Conservation (phyloP, 2,329 filamentous ascomycete species). For the Ceratocystis alfenasii region DNA sequence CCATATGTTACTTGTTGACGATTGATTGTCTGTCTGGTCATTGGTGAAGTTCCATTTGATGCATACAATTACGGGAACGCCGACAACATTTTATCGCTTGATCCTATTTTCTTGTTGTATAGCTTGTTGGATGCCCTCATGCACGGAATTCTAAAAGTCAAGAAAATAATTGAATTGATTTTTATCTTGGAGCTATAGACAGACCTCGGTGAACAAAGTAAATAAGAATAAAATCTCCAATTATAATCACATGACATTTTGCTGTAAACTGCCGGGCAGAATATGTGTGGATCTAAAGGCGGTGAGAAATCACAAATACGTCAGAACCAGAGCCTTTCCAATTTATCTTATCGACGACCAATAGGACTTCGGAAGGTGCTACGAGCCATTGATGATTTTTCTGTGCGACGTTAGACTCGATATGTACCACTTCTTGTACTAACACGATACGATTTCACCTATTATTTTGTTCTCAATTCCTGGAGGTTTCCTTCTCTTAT, state of each 20-base stretch:
- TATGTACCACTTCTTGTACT: too few relatives aligned
- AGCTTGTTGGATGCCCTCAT: constrained; percentile 1
- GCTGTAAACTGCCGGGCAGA: neutral
- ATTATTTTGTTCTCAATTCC: neutral
- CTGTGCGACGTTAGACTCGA: constrained; percentile 1
- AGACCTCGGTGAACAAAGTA: neutral
- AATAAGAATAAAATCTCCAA: neutral
- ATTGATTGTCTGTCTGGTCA: neutral
- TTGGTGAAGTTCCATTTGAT: neutral
- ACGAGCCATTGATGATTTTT: constrained; percentile 9
- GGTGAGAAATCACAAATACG: neutral
- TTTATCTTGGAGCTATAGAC: neutral
- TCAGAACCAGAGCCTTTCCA: neutral
- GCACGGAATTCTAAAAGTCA: neutral
- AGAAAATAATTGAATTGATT: constrained; percentile 1
- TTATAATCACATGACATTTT: neutral
- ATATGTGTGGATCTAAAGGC: neutral
- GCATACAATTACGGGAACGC: neutral
- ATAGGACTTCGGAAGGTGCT: neutral
- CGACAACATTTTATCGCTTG: neutral
- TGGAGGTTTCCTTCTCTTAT: neutral
- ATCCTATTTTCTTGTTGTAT: neutral
- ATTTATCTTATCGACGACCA: constrained; percentile 17
- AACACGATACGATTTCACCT: neutral
- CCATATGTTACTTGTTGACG: constrained; percentile 9